Evolutionary conservation across 306 rosid genomes (phyloP).

Genomic region (Alnus glutinosa): DNA sequence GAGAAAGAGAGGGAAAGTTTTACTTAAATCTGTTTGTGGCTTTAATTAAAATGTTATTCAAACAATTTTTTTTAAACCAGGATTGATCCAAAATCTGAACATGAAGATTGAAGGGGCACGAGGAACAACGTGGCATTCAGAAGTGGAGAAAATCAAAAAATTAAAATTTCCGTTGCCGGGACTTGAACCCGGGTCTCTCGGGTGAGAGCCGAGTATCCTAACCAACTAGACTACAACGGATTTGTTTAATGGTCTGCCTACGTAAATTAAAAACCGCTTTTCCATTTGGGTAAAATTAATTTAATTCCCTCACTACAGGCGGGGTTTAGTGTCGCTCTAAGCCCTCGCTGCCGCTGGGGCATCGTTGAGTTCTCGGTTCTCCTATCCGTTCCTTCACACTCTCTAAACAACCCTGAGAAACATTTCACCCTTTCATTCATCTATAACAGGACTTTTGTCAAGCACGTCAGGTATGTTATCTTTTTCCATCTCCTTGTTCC

Average conservation of each 20-base stretch:
- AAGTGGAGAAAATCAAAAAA: no score
- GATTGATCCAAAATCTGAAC: no score
- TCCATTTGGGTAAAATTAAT: no score
- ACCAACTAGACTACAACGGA: constrained; percentile 56
- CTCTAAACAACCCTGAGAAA: background rate
- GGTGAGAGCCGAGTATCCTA: constrained; percentile 49
- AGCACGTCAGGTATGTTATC: background rate
- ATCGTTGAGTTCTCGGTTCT: background rate
- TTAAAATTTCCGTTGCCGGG: constrained; percentile 37
- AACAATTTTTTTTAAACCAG: no score
- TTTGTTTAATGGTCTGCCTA: rapidly evolving
- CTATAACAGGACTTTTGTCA: background rate
- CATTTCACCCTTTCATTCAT: background rate
- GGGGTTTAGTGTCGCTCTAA: constrained; percentile 9
- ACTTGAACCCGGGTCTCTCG: constrained; percentile 50
- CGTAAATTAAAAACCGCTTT: no score
- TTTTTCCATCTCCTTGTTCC: background rate
- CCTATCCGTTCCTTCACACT: constrained; percentile 23
- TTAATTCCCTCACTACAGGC: no score
- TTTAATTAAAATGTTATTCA: no score
- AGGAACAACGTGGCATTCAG: no score
- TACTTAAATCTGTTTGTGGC: no score
- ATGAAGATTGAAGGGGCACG: no score
- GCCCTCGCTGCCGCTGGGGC: background rate
- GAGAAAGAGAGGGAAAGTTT: no score